A percentile compares a stretch with the other conserved stretches of the same genome.
Conservation (phyloP, 2,329 filamentous ascomycete species). For the Pseudocercospora musae region DNA sequence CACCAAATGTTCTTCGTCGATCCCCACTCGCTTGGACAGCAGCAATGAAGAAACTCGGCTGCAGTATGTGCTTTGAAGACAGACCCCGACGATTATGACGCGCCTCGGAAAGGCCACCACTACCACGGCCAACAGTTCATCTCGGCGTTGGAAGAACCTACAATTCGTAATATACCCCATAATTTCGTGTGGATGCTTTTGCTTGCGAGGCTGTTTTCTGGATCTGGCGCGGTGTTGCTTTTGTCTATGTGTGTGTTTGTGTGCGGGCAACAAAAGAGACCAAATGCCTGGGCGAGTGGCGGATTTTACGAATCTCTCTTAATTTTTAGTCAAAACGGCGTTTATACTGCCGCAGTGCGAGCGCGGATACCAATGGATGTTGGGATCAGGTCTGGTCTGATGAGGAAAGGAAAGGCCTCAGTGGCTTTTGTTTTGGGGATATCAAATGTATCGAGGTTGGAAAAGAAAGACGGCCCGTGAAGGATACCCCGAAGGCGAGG, state of each 20-base stretch:
- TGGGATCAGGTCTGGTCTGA: neutral
- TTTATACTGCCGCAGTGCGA: conserved; percentile 17
- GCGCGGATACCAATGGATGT: conserved; percentile 3
- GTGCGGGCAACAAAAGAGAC: neutral
- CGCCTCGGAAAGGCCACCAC: conserved; percentile 16
- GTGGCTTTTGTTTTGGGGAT: neutral
- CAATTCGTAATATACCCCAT: conserved; percentile 28
- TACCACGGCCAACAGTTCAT: conserved; percentile 7
- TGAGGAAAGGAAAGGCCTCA: neutral
- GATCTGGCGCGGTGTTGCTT: neutral
- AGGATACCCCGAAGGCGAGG: conserved; percentile 4
- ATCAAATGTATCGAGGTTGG: neutral
- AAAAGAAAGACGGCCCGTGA: conserved; percentile 1
- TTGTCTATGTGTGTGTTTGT: neutral
- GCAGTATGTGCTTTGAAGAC: conserved; percentile 14
- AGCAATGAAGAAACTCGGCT: conserved; percentile 16
- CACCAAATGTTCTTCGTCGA: conserved; percentile 49
- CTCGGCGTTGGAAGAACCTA: conserved; percentile 9
- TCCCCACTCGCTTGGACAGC: conserved; percentile 37
- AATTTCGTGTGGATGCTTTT: conserved; percentile 26
- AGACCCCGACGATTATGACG: conserved; percentile 21
- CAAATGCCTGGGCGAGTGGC: neutral
- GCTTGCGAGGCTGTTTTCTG: conserved; percentile 10
- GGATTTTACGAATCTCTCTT: conserved; percentile 17
- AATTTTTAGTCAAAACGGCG: conserved; percentile 17